Evolutionary conservation across 2,329 filamentous ascomycete genomes (phyloP).

Genomic region (Coniochaeta sp.): DNA sequence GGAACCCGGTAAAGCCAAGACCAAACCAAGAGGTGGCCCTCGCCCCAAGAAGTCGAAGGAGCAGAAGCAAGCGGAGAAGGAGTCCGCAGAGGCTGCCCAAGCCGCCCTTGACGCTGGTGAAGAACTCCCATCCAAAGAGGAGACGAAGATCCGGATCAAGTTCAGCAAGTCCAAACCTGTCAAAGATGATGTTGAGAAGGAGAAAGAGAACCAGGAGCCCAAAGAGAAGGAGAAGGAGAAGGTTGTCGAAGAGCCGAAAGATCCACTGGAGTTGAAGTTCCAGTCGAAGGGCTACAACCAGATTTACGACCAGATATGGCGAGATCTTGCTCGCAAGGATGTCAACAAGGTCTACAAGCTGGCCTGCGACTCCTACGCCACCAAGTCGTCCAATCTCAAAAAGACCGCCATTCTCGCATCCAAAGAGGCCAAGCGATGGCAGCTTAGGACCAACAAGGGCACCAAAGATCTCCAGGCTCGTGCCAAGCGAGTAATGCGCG

Average conservation of each 20-base stretch:
- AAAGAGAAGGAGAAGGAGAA: slow-evolving; percentile 37
- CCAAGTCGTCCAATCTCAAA: slow-evolving; percentile 89
- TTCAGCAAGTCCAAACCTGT: slow-evolving; percentile 44
- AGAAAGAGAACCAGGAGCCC: slow-evolving; percentile 40
- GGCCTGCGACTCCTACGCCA: slow-evolving; percentile 77
- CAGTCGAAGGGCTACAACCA: slow-evolving; percentile 92
- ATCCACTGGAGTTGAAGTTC: slow-evolving; percentile 56
- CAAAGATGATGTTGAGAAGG: slow-evolving; percentile 32
- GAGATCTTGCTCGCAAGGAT: slow-evolving; percentile 88
- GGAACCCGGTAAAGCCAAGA: slow-evolving; percentile 43
- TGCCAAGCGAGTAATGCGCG: slow-evolving; percentile 96
- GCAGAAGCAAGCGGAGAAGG: slow-evolving; percentile 74
- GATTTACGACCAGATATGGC: slow-evolving; percentile 96
- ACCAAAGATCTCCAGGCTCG: slow-evolving; percentile 95
- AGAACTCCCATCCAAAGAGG: slow-evolving; percentile 55
- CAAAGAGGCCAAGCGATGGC: slow-evolving; percentile 96
- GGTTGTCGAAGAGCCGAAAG: slow-evolving; percentile 38
- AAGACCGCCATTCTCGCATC: slow-evolving; percentile 96
- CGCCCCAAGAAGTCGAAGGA: slow-evolving; percentile 88
- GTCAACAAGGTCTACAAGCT: slow-evolving; percentile 88
- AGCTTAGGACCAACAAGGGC: slow-evolving; percentile 95
- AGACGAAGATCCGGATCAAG: slow-evolving; percentile 59
- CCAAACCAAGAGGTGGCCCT: slow-evolving; percentile 50
- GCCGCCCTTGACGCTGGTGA: slow-evolving; percentile 74
- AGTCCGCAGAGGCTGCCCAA: slow-evolving; percentile 80